Percentiles rank a stretch among this genome's conserved stretches.
These are phyloP conservation scores for Shiraia sp. DNA, from an alignment of 2,329 filamentous ascomycete genomes.

Conservation along the genomic window DNA sequence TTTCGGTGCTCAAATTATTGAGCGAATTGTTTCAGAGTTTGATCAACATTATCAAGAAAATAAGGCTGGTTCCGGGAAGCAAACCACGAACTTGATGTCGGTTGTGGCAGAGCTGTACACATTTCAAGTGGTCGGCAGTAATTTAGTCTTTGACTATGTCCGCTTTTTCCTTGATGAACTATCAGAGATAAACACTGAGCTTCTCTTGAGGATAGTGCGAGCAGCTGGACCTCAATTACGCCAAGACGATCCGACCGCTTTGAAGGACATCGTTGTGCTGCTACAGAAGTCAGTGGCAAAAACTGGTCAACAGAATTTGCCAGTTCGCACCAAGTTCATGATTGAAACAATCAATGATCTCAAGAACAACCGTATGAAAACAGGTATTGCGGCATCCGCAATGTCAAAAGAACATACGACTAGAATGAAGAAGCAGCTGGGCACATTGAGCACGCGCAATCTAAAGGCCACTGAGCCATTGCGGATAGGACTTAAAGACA, in stretches of 20 bases:
- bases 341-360: slow-evolving; percentile 93
- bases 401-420: slow-evolving; percentile 80
- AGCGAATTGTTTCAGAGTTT: slow-evolving; percentile 76
- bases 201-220: slow-evolving; percentile 84
- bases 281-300: slow-evolving; percentile 74
- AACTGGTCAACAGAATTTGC: slow-evolving; percentile 70
- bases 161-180: slow-evolving; percentile 74
- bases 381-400: slow-evolving; percentile 69
- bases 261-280: slow-evolving; percentile 85
- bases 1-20: slow-evolving; percentile 84
- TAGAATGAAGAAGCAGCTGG: slow-evolving; percentile 86
- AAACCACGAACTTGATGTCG: slow-evolving; percentile 77
- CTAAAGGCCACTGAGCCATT: slow-evolving; percentile 80
- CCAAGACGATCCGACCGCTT: slow-evolving; percentile 81
- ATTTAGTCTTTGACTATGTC: slow-evolving; percentile 89
- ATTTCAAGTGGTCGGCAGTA: slow-evolving; percentile 82
- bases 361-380: slow-evolving; percentile 90
- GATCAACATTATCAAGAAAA: slow-evolving; percentile 62
- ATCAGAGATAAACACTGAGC: slow-evolving; percentile 84
- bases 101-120: slow-evolving; percentile 88
- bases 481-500: slow-evolving; percentile 78
- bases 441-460: slow-evolving; percentile 70
- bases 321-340: slow-evolving; percentile 94
- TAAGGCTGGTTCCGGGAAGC: slow-evolving; percentile 50
- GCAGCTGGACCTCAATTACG: slow-evolving; percentile 77